These are phyloP conservation scores for Globisporangium alternatum DNA, from an alignment of 352 stramenopile genomes.

Conservation along the genomic window DNA sequence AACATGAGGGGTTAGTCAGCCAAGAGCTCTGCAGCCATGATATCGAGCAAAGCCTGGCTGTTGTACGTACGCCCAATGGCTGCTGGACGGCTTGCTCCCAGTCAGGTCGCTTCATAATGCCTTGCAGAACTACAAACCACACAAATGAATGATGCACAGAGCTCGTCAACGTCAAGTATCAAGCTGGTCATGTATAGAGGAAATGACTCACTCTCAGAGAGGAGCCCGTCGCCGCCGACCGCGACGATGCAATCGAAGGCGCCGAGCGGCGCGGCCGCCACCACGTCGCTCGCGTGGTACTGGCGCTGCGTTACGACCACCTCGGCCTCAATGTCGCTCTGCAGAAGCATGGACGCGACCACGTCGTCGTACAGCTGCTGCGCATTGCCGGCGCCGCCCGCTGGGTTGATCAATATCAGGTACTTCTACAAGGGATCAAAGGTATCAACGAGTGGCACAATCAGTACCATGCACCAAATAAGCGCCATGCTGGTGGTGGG, in stretches of 20 bases:
- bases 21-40: background rate
- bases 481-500: background rate
- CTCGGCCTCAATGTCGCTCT: constrained; percentile 54
- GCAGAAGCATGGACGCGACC: constrained; percentile 49
- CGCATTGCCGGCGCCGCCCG: constrained; percentile 48
- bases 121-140: constrained; percentile 49
- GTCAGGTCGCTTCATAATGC: constrained; percentile 56
- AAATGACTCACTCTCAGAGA: constrained; percentile 53
- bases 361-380: constrained; percentile 47
- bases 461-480: constrained; percentile 4
- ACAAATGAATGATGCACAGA: constrained; percentile 1
- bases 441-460: background rate
- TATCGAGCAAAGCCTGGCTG: background rate
- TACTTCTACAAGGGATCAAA: constrained; percentile 31
- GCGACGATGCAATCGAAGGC: constrained; percentile 61
- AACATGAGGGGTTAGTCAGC: background rate
- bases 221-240: constrained; percentile 58
- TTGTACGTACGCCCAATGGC: constrained; percentile 40
- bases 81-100: constrained; percentile 52
- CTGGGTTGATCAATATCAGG: constrained; percentile 65
- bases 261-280: constrained; percentile 35
- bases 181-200: background rate
- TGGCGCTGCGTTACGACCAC: constrained; percentile 44
- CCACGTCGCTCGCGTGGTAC: constrained; percentile 55
- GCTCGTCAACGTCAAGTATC: constrained; percentile 11